A percentile compares a stretch with the other conserved stretches of the same genome.
Conservation (phyloP, 371 early-diverging fungal genomes). For the Zychaea mexicana region DNA sequence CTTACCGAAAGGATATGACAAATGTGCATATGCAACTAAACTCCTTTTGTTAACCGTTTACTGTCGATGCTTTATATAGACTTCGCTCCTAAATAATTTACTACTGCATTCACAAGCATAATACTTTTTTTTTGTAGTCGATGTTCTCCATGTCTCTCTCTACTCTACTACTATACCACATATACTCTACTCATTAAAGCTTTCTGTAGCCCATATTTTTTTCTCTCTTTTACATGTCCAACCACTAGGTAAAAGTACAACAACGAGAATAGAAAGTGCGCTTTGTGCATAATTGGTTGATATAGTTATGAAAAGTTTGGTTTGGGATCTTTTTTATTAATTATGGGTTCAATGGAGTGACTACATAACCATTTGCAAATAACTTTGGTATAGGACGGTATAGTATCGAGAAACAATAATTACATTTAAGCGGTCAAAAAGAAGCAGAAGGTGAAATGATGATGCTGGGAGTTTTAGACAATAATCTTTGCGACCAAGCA, state of each 20-base stretch:
- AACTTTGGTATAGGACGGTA: too few relatives aligned
- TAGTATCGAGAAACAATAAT: too few relatives aligned
- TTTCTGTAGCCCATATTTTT: neutral
- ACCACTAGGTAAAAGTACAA: neutral
- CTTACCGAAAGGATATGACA: neutral
- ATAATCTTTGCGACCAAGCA: too few relatives aligned
- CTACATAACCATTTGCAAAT: too few relatives aligned
- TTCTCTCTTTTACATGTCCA: neutral
- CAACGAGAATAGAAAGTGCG: neutral
- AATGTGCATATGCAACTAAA: neutral
- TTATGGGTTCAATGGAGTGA: too few relatives aligned
- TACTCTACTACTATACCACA: neutral
- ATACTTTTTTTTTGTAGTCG: neutral
- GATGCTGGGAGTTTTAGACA: too few relatives aligned
- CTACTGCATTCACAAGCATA: neutral
- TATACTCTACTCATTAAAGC: neutral
- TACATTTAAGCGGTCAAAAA: conserved; percentile 7
- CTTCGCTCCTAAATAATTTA: neutral
- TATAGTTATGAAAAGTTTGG: too few relatives aligned
- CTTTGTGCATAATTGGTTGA: too few relatives aligned
- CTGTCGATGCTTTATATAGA: neutral
- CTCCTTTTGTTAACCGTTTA: neutral
- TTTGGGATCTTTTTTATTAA: too few relatives aligned
- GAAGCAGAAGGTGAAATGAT: too few relatives aligned
- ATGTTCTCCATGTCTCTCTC: too few relatives aligned